Evolutionary conservation across 805 yeast genomes (phyloP).

Genomic region (Candida gorgasii): DNA sequence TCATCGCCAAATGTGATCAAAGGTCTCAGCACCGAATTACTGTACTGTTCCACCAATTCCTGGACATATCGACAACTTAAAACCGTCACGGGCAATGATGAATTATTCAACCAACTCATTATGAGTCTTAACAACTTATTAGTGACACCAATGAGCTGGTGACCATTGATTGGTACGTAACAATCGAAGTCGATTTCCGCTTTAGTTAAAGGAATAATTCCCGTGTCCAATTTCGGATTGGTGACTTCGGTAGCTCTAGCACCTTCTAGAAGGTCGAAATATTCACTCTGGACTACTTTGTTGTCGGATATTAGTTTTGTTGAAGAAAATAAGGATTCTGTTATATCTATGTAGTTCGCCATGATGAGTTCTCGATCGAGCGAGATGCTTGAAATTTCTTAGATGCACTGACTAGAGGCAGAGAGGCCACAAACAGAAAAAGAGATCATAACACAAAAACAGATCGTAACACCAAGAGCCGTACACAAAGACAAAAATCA

Average conservation of each 20-base stretch:
- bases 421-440: no score
- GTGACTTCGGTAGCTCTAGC: constrained; percentile 83
- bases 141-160: constrained; percentile 50
- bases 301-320: constrained; percentile 45
- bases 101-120: constrained; percentile 75
- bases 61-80: constrained; percentile 76
- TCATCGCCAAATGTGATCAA: constrained; percentile 22
- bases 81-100: constrained; percentile 74
- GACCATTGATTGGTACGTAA: constrained; percentile 32
- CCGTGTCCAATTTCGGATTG: constrained; percentile 76
- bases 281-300: constrained; percentile 56
- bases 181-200: constrained; percentile 52
- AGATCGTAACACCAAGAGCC: background rate
- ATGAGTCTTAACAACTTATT: constrained; percentile 55
- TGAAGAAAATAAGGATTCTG: constrained; percentile 47
- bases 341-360: constrained; percentile 49
- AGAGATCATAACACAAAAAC: background rate
- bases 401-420: no score
- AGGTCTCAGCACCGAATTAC: constrained; percentile 16
- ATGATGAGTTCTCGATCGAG: background rate
- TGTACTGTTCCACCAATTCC: constrained; percentile 46
- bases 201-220: constrained; percentile 50
- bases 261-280: constrained; percentile 74
- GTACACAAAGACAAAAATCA: background rate
- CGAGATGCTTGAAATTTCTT: background rate